Conservation (phyloP, 2,329 filamentous ascomycete species). For the Venturia oleaginea region DNA sequence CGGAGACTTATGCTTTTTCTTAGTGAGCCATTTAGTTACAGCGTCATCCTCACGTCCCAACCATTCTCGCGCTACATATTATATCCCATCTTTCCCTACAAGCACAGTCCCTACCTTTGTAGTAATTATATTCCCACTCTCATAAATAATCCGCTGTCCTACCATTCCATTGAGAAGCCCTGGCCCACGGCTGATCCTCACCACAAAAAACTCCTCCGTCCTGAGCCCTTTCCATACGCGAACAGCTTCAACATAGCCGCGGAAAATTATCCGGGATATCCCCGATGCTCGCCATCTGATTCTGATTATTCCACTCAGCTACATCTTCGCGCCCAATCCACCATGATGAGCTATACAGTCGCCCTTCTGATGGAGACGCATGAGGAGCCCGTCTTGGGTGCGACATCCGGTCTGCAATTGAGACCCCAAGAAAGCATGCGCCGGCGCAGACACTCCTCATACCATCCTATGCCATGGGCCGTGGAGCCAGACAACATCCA, state of each 20-base stretch:
- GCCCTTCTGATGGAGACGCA: constrained; percentile 24
- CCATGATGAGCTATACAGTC: constrained; percentile 11
- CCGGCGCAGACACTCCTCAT: constrained; percentile 39
- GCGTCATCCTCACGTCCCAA: not conserved
- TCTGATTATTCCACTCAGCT: not conserved
- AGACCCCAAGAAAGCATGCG: constrained; percentile 28
- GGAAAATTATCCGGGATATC: not conserved
- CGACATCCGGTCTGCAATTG: constrained; percentile 28
- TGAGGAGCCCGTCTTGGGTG: constrained; percentile 36
- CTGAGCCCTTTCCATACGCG: not conserved
- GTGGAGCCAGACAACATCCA: constrained; percentile 40
- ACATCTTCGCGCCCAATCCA: not conserved
- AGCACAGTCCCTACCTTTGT: not conserved
- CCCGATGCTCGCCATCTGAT: not conserved
- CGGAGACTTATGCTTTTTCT: not conserved
- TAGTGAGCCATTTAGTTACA: not conserved
- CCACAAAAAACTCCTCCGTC: not conserved
- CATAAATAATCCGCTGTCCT: not conserved
- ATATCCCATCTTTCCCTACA: not conserved
- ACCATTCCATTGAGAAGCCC: not conserved
- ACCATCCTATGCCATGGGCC: constrained; percentile 35
- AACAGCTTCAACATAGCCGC: not conserved
- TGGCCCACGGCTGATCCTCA: not conserved
- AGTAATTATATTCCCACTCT: not conserved
- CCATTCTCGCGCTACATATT: not conserved